phyloP scores from a whole-genome alignment of 495 filamentous ascomycete genomes.

The Aspergillus conjunctus region DNA sequence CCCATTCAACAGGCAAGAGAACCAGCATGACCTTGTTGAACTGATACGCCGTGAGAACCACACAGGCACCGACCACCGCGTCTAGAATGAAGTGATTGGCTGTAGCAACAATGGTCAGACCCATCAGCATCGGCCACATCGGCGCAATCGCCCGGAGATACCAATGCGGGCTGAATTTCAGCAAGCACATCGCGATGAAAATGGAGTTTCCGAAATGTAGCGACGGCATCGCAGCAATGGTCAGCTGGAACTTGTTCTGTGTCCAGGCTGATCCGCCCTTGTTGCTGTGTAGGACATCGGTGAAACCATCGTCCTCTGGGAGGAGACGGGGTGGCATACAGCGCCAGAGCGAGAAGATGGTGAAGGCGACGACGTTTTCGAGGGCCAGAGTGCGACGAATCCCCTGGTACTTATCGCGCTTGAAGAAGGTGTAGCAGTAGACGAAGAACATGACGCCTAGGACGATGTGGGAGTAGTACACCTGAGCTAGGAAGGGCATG shows the following conservation, averaged over 20 bases:
- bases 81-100: slow-evolving; percentile 69
- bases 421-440: slow-evolving; percentile 62
- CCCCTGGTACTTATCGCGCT: slow-evolving; percentile 51
- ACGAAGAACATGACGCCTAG: slow-evolving; percentile 50
- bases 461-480: slow-evolving; percentile 52
- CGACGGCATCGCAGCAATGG: slow-evolving; percentile 58
- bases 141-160: slow-evolving; percentile 46
- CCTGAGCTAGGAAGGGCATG: slow-evolving; percentile 54
- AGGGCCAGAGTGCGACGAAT: slow-evolving; percentile 61
- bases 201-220: slow-evolving; percentile 63
- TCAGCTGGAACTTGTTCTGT: slow-evolving; percentile 57
- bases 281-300: slow-evolving; percentile 61
- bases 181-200: slow-evolving; percentile 58
- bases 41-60: slow-evolving; percentile 49
- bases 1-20: slow-evolving; percentile 19
- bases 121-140: slow-evolving; percentile 60
- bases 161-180: slow-evolving; percentile 47
- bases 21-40: slow-evolving; percentile 40
- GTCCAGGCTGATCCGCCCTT: slow-evolving; percentile 61
- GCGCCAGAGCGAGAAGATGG: slow-evolving; percentile 60
- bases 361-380: slow-evolving; percentile 61
- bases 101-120: slow-evolving; percentile 63
- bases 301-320: slow-evolving; percentile 61
- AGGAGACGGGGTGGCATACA: slow-evolving; percentile 64
- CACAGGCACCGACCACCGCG: slow-evolving; percentile 51